Conservation (phyloP, 164 flowering plant species). For the Dillenia suffruticosa region DNA sequence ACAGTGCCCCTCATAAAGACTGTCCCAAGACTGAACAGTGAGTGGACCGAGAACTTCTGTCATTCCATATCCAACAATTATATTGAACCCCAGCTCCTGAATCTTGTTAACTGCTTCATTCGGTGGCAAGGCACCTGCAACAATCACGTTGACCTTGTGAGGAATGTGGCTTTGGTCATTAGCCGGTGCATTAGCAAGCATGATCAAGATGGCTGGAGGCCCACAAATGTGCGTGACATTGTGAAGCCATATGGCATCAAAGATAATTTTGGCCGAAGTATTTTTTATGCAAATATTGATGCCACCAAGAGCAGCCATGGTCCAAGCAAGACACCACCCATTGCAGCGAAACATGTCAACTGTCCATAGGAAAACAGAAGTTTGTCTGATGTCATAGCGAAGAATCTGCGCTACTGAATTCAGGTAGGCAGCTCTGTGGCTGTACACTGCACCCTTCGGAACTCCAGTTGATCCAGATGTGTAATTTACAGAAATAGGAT, state of each 20-base stretch:
- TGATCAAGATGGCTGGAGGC: conserved; percentile 64
- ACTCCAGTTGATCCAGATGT: conserved; percentile 82
- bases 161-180: conserved; percentile 24
- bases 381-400: conserved; percentile 41
- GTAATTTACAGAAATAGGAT: conserved; percentile 65
- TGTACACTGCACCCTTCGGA: conserved; percentile 82
- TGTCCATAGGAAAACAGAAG: conserved; percentile 70
- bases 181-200: conserved; percentile 39
- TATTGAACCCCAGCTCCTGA: conserved; percentile 48
- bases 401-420: conserved; percentile 53
- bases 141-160: conserved; percentile 35
- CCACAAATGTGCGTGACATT: conserved; percentile 75
- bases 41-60: conserved; percentile 69
- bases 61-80: conserved; percentile 55
- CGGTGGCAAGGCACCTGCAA: conserved; percentile 53
- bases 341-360: conserved; percentile 92
- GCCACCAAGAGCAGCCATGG: conserved; percentile 73
- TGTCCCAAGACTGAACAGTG: conserved; percentile 35
- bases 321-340: conserved; percentile 88
- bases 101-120: conserved; percentile 24
- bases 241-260: conserved; percentile 39
- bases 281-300: conserved; percentile 59
- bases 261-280: conserved; percentile 43
- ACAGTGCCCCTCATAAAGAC: conserved; percentile 20
- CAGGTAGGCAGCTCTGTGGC: conserved; percentile 77